Percentiles rank a stretch among this genome's conserved stretches.
Conservation (phyloP, 1,284 basidiomycete species). For the Butyriboletus appendiculatus region DNA sequence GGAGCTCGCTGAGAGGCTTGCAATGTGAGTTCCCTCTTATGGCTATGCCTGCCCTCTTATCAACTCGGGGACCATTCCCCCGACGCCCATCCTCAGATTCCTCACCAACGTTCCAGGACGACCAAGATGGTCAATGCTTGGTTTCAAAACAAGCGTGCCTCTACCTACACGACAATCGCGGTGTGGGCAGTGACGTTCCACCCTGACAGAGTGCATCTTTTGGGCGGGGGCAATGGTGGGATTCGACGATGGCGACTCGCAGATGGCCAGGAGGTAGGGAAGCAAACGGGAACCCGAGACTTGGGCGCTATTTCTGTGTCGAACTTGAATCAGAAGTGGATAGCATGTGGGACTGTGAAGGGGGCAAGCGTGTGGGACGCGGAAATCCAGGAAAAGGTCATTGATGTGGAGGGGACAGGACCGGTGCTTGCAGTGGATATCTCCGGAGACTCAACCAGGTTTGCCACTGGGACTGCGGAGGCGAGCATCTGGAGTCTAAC, state of each 20-base stretch:
- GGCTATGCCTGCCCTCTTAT: slow-evolving; percentile 29
- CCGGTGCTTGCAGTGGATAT: neutral
- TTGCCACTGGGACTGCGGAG: neutral
- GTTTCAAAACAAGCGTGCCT: slow-evolving; percentile 84
- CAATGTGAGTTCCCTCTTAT: slow-evolving; percentile 58
- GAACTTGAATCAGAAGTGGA: neutral
- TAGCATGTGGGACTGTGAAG: neutral
- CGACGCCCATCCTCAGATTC: slow-evolving; percentile 10
- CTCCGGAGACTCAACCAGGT: neutral
- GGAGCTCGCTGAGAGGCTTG: slow-evolving; percentile 64
- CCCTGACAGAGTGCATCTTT: neutral
- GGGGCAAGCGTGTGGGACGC: neutral
- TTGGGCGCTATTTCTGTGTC: neutral
- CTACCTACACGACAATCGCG: no score
- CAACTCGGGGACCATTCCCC: neutral
- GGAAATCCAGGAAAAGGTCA: no score
- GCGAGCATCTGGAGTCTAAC: neutral
- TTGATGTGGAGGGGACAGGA: neutral
- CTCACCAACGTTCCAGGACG: slow-evolving; percentile 50
- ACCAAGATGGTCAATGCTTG: slow-evolving; percentile 81
- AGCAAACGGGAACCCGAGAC: neutral
- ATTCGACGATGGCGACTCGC: neutral
- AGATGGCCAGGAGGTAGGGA: neutral
- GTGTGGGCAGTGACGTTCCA: no score
- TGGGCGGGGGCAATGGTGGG: neutral